Base-by-base conservation (phyloP, 805 yeast genomes). In the Sugiyamaella lignohabitans region DNA sequence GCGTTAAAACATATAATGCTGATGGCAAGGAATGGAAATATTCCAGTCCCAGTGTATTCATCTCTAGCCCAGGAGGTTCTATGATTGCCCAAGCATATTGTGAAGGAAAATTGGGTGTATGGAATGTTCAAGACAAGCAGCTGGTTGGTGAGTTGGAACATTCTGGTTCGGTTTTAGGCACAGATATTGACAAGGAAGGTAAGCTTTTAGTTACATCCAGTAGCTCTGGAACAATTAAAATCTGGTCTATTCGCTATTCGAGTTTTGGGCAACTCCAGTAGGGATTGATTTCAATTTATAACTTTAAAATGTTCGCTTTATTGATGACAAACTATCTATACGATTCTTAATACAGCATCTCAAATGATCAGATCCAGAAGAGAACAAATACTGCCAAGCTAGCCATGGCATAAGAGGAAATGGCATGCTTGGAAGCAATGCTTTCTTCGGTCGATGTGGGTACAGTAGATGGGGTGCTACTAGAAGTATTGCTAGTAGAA, bases 71-170 rank as follows among this genome's bases (percentile, higher is more conserved):
- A 20, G 34, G 39, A 16, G 41, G 40, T 17, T 41, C 46, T 16
- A 44, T 40, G 34, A 51, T 61, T 2, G 77, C 70, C 2, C 79
- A 87, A 0, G 89, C 89, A 0, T 72, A 82, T 37, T 87, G 82
- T 40, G 49, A 54, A 10, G 76, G 78, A 1, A 70, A 74, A 1
- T 59, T 82, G 0, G 57, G 77, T 11, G 62, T 84, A 10, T 84
- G 89, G 91, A 80, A 82, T 56, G 67, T 84, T 4, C 87, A 83
- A 50, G 59, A 77, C 3, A 81, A 79, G 55, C 65, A 73, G 14
- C 61, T 82, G 2, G 67, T 71, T 3, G 61, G 53, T 40, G 61
- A 59, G 10, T 46, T 61, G 16, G 30, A 20, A 18, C 21, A 19
- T 35, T 14, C 8, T 8, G 32, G 32, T 8, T 8, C 14, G 32